Conservation (phyloP, 257 asterid species). For the Petrea volubilis region DNA sequence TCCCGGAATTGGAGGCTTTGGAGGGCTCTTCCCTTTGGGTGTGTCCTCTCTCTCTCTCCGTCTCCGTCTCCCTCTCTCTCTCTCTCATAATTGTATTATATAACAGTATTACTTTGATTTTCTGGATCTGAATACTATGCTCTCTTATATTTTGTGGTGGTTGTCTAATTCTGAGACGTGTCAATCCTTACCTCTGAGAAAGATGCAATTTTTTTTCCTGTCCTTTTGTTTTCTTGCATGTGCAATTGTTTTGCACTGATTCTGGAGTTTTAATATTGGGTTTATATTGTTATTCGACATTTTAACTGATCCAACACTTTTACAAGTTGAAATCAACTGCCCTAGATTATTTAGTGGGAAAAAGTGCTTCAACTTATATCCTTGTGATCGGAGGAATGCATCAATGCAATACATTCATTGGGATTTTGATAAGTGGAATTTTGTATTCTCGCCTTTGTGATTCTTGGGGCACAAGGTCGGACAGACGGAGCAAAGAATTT, state of each 20-base stretch:
- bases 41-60: too few species aligned
- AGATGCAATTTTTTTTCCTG: too few species aligned
- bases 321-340: not conserved
- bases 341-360: not conserved
- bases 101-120: not conserved
- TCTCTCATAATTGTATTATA: not conserved
- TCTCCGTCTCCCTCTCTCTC: too few species aligned
- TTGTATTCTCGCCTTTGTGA: too few species aligned
- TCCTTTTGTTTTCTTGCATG: not conserved
- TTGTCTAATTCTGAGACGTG: too few species aligned
- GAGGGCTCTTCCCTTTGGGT: constrained; percentile 96
- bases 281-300: not conserved
- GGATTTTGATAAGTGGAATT: too few species aligned
- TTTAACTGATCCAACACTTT: not conserved
- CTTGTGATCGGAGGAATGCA: not conserved
- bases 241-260: not conserved
- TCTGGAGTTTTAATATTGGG: not conserved
- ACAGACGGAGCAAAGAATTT: too few species aligned
- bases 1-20: constrained; percentile 98
- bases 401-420: too few species aligned
- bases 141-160: too few species aligned
- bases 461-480: too few species aligned
- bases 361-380: not conserved
- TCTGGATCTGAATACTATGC: too few species aligned
- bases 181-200: too few species aligned